Base-by-base conservation (phyloP, 75 land plant genomes). In the Selaginella moellendorffii region DNA sequence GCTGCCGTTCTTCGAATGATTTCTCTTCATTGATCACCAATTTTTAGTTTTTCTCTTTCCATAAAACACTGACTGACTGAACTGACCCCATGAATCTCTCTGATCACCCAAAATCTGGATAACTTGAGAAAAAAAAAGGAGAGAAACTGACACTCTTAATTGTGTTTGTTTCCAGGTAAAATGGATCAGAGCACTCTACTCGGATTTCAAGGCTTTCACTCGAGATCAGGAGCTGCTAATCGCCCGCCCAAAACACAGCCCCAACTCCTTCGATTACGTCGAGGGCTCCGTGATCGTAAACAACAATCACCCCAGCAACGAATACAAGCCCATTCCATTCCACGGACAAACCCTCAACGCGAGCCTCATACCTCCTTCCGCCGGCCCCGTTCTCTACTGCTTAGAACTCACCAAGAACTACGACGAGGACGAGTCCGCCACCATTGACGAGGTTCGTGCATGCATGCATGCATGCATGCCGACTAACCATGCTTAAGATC, bases 281-380 rank as follows among this genome's bases (percentile, higher is more conserved):
- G 96, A 90, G 65, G 96, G 96, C 0, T 90, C 83, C 61, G 85
- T 71, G 10, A 77, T 90, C 28, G 61, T 73, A 14, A 90, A 90
- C 78, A 69, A 68, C 31, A 63, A 71, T 17, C 82, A 85, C 72
- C 76, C 66, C 25, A 71, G 69, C 26, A 77, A 78, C 42, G 96
- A 90, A 0, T 78, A 80, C 77, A 65, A 63, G 1, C 64, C 82
- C 0, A 80, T 90, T 20, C 80, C 87, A 12, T 52, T 90, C 12
- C 64, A 29, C 1, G 52, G 66, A 14, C 23, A 52, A 20, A 63
- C 22, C 14, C 67, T 90, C 68, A 78, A 84, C 66, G 68, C 73
- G 9, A 12, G 46, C 1, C 65, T 31, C 0, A 62, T 87, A 8
- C 88, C 97, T 10, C 9, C 63, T 27, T 29, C 27, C 24, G 77